Percentiles rank a stretch among this genome's conserved stretches.
phyloP scores from a whole-genome alignment of 2,329 filamentous ascomycete species.

The Nannizzia gypsea region DNA sequence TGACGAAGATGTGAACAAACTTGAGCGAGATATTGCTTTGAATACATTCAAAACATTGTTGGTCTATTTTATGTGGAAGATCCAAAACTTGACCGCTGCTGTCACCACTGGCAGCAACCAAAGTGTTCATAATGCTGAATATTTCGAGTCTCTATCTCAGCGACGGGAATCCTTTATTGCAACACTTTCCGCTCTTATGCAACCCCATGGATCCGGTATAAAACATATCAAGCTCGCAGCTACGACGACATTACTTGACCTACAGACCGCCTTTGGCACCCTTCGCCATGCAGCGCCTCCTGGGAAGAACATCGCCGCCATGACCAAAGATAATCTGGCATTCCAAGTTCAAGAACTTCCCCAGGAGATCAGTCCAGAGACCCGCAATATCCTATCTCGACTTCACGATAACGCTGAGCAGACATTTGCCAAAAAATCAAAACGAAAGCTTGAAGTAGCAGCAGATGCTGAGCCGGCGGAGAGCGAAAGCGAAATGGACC shows the following conservation, averaged over 20 bases:
- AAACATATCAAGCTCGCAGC: slow-evolving; percentile 69
- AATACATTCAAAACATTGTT: slow-evolving; percentile 64
- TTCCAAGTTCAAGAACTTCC: slow-evolving; percentile 50
- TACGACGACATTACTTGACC: slow-evolving; percentile 65
- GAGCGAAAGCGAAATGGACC: slow-evolving; percentile 49
- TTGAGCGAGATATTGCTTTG: slow-evolving; percentile 67
- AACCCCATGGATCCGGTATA: slow-evolving; percentile 43
- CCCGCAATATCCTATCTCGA: slow-evolving; percentile 55
- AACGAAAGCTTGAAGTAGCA: slow-evolving; percentile 30
- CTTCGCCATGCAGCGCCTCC: slow-evolving; percentile 43
- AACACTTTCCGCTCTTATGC: slow-evolving; percentile 40
- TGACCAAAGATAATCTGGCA: slow-evolving; percentile 37
- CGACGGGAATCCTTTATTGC: slow-evolving; percentile 43
- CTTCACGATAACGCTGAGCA: slow-evolving; percentile 70
- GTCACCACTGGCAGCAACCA: slow-evolving; percentile 41
- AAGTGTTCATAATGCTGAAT: slow-evolving; percentile 47
- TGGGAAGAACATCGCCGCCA: slow-evolving; percentile 31
- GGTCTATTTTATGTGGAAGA: slow-evolving; percentile 95
- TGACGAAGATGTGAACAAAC: slow-evolving; percentile 58
- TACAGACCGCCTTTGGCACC: slow-evolving; percentile 67
- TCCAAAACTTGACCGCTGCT: slow-evolving; percentile 47
- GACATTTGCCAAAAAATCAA: slow-evolving; percentile 57
- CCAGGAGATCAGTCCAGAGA: slow-evolving; percentile 54
- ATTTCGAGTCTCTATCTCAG: slow-evolving; percentile 58
- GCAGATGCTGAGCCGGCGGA: slow-evolving; percentile 52